Base-by-base conservation (phyloP, 2,329 filamentous ascomycete genomes). In the Gnomoniopsis smithogilvyi region DNA sequence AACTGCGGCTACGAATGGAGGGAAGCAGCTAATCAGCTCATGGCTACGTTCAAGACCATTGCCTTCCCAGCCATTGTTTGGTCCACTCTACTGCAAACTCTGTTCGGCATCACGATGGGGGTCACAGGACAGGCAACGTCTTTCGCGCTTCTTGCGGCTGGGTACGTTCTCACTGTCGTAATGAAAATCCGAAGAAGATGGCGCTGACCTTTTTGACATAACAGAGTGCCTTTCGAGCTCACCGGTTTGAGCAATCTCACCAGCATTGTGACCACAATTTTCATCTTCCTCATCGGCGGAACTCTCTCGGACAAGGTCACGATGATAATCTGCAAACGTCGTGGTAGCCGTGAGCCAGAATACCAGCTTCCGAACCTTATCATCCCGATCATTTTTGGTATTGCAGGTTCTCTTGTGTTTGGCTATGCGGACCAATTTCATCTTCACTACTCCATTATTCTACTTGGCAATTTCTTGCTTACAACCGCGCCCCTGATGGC, bases 11-110 rank as follows among this genome's bases (percentile, higher is more conserved):
- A 66, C 50, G 64, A 70, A 51, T 70, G 66, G 66, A 54, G 56
- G 45, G 58, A 62, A 22, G 68, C 66, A 0, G 65, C 48, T 15
- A 53, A 38, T 15, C 63, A 66, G 22, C 60, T 70, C 54, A 51
- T 69, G 7, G 64, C 70, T 47, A 67, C 68, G 6, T 46, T 70
- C 4, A 68, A 69, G 38, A 71, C 69, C 3, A 67, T 66, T 1
- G 49, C 70, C 3, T 70, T 73, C 56, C 72, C 73, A 0, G 65
- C 67, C 21, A 66, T 74, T 11, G 36, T 72, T 8, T 75, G 71
- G 67, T 65, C 65, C 10, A 67, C 70, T 7, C 51, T 69, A 6
- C 56, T 68, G 22, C 70, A 71, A 52, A 67, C 65, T n/a, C 62
- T 65, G 34, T 64, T 73, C 51, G 45, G 67, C 15, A 65, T 67